These are phyloP conservation scores for Scheffersomyces titani DNA, from an alignment of 1,139 yeast species.

Conservation along the genomic window DNA sequence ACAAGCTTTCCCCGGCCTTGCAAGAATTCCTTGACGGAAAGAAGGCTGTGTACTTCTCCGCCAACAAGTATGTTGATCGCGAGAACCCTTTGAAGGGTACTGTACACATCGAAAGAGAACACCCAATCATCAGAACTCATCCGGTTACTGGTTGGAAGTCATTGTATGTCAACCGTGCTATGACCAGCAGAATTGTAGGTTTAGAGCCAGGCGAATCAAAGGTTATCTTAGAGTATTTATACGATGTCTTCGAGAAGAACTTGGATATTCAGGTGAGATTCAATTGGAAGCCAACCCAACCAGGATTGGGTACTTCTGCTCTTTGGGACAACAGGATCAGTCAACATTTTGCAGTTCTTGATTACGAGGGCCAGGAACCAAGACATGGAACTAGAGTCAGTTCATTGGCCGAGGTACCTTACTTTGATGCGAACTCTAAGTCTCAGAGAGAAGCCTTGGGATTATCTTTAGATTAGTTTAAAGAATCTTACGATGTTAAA, in stretches of 20 bases:
- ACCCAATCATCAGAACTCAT: conserved; percentile 42
- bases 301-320: conserved; percentile 53
- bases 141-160: conserved; percentile 47
- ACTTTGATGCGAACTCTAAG: conserved; percentile 48
- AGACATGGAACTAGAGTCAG: conserved; percentile 62
- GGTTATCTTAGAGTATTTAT: conserved; percentile 35
- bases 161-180: conserved; percentile 37
- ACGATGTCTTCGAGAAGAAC: conserved; percentile 32
- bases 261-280: conserved; percentile 53
- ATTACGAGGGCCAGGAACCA: conserved; percentile 36
- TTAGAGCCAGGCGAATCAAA: conserved; percentile 35
- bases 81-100: conserved; percentile 37
- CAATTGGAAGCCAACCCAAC: conserved; percentile 48
- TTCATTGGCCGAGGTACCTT: conserved; percentile 55
- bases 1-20: conserved; percentile 37
- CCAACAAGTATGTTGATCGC: conserved; percentile 35
- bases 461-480: conserved; percentile 19
- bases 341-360: conserved; percentile 48
- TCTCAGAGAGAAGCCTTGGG: conserved; percentile 57
- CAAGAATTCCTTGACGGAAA: conserved; percentile 40
- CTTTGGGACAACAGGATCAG: conserved; percentile 58
- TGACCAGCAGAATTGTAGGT: conserved; percentile 40
- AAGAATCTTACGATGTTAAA: background rate
- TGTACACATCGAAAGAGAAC: conserved; percentile 37
- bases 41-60: conserved; percentile 36